Conservation (phyloP, 352 stramenopile species). For the Detonula confervacea region DNA sequence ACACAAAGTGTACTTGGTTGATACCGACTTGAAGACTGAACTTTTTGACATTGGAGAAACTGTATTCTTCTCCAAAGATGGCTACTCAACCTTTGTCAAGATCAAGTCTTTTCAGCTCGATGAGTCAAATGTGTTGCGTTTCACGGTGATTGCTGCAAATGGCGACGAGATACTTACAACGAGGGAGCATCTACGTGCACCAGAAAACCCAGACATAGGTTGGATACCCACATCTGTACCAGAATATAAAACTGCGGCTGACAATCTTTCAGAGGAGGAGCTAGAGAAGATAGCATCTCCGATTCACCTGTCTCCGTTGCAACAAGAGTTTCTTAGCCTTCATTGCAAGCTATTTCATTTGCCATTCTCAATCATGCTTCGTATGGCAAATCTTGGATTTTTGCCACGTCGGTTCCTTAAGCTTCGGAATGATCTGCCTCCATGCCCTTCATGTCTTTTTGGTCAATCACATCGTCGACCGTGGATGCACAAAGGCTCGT, state of each 20-base stretch:
- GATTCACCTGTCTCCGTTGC: background rate
- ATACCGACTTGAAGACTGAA: background rate
- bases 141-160: background rate
- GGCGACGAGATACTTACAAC: background rate
- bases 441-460: conserved; percentile 53
- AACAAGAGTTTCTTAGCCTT: conserved; percentile 30
- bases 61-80: background rate
- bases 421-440: conserved; percentile 12
- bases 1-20: background rate
- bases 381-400: background rate
- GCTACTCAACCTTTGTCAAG: background rate
- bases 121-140: background rate
- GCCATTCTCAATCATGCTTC: conserved; percentile 22
- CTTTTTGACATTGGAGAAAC: conserved; percentile 10
- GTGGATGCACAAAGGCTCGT: conserved; percentile 42
- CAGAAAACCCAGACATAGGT: background rate
- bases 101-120: background rate
- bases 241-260: too few species aligned
- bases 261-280: conserved; percentile 4
- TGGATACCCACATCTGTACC: conserved; percentile 2
- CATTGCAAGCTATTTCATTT: conserved; percentile 27
- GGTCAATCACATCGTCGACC: conserved; percentile 38
- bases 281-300: background rate
- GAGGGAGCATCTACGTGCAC: background rate
- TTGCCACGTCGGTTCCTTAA: background rate